These are phyloP conservation scores for Aspergillus sp. DNA, from an alignment of 2,329 filamentous ascomycete species.

Conservation along the genomic window DNA sequence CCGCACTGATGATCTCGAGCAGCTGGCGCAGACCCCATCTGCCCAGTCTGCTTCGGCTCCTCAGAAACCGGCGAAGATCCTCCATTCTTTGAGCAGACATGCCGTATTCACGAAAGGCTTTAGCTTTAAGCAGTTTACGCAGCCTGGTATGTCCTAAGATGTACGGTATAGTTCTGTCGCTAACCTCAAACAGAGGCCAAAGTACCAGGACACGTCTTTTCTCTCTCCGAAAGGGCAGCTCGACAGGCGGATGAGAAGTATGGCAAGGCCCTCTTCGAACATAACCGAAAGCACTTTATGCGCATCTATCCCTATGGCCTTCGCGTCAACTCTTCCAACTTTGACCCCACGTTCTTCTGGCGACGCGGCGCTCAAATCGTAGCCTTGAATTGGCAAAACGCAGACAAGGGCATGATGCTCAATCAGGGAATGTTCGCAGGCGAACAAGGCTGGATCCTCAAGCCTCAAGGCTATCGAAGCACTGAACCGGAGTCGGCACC, in stretches of 20 bases:
- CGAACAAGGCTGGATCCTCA: conserved; percentile 81
- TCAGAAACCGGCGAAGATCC: conserved; percentile 65
- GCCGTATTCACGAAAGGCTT: conserved; percentile 88
- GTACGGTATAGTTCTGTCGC: not conserved
- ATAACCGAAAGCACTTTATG: conserved; percentile 84
- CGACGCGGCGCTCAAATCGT: conserved; percentile 87
- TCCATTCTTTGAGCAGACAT: conserved; percentile 71
- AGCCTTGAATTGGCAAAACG: conserved; percentile 90
- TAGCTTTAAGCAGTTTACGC: conserved; percentile 74
- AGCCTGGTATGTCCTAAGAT: conserved; percentile 56
- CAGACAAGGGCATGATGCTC: conserved; percentile 93
- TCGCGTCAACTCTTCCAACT: conserved; percentile 81
- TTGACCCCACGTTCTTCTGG: conserved; percentile 86
- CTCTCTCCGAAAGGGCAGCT: conserved; percentile 64
- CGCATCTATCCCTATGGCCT: conserved; percentile 84
- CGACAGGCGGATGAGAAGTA: conserved; percentile 66
- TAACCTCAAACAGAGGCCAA: conserved; percentile 44
- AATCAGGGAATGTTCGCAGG: conserved; percentile 90
- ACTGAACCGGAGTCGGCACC: conserved; percentile 35
- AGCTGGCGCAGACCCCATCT: conserved; percentile 4
- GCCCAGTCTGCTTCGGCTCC: conserved; percentile 35
- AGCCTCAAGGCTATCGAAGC: conserved; percentile 73
- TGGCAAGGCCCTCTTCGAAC: conserved; percentile 70
- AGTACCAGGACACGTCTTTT: conserved; percentile 67
- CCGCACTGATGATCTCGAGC: conserved; percentile 20